Evolutionary conservation across 495 filamentous ascomycete species (phyloP), one percentile per base, ranked within the genome.

Genomic region (Talaromyces liani): DNA sequence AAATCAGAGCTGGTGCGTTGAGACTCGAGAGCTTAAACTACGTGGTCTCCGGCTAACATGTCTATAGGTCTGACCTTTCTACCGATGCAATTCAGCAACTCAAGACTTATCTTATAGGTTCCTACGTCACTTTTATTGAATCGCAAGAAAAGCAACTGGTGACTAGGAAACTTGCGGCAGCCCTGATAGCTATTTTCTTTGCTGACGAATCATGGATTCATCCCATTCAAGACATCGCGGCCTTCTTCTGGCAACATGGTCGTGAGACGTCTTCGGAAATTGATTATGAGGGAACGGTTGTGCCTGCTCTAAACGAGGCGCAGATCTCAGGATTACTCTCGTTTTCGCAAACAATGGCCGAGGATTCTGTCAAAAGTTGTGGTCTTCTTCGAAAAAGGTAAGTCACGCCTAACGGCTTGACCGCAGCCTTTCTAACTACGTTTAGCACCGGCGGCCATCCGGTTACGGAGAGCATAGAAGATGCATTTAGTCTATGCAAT

Each of bases 101-200:
- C 2, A 80, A 94, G n/a, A 76, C 84, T 22, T 87, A 82, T 58
- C 82, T 95, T 18, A 80, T 94, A 45, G 75, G 80, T 47, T 90
- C 90, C 81, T 80, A 87, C 60, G 79, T 92, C 9, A 72, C 77
- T 18, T 79, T 86, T 20, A 79, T 89, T 1, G 79, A 77, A 47
- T 78, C 81, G 39, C 82, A 80, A 0, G 85, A 88, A 24, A 80
- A 82, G 10, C 67, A 82, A 31, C 77, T 94, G 58, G 91, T 96
- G 7, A 74, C 88, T 39, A 85, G 84, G 70, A 98, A 98, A 75
- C 80, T 97, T 24, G 93, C 91, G 67, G 86, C 89, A 24, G 90
- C 91, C 45, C 73, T 97, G 8, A 88, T 89, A 41, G 86, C 89
- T 4, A 91, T 89, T 69, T 96, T 92, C 68, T 75, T 92, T 31